phyloP scores from a whole-genome alignment of 1,284 basidiomycete genomes.

The Flammula alnicola region DNA sequence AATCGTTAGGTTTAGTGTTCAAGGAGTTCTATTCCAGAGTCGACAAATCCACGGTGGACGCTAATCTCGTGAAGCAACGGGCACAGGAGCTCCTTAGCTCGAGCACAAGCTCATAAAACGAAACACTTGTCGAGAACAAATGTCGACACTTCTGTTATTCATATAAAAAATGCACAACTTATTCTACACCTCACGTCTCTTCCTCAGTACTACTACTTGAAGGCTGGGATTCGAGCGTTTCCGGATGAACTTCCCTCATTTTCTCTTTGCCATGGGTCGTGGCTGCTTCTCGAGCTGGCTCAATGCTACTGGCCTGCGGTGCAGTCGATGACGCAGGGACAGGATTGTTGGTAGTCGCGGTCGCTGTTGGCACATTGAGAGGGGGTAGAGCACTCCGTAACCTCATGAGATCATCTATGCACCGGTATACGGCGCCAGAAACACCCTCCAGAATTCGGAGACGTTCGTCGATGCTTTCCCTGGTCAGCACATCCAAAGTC shows the following conservation, averaged over 20 bases:
- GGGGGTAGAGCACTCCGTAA: slow-evolving; percentile 72
- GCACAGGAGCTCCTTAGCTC: slow-evolving; percentile 45
- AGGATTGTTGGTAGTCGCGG: background rate
- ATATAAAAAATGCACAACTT: background rate
- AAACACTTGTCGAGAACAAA: background rate
- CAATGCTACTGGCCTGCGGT: background rate
- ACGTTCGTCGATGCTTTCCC: slow-evolving; percentile 84
- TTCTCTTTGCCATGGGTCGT: slow-evolving; percentile 24
- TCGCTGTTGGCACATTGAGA: slow-evolving; percentile 4
- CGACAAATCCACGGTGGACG: slow-evolving; percentile 62
- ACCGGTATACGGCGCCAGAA: slow-evolving; percentile 67
- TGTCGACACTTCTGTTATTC: background rate
- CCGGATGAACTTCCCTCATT: slow-evolving; percentile 15
- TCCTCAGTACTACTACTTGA: background rate
- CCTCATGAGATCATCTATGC: slow-evolving; percentile 78
- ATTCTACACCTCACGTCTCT: background rate
- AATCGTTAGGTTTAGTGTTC: slow-evolving; percentile 53
- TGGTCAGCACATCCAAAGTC: slow-evolving; percentile 64
- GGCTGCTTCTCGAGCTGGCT: background rate
- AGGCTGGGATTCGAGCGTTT: slow-evolving; percentile 1
- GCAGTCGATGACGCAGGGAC: background rate
- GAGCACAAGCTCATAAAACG: background rate
- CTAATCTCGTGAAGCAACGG: slow-evolving; percentile 57
- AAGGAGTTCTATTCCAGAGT: slow-evolving; percentile 66
- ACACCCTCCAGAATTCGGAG: slow-evolving; percentile 77